Conservation (phyloP, 106 monocot species). For the Dendrobium huoshanense region DNA sequence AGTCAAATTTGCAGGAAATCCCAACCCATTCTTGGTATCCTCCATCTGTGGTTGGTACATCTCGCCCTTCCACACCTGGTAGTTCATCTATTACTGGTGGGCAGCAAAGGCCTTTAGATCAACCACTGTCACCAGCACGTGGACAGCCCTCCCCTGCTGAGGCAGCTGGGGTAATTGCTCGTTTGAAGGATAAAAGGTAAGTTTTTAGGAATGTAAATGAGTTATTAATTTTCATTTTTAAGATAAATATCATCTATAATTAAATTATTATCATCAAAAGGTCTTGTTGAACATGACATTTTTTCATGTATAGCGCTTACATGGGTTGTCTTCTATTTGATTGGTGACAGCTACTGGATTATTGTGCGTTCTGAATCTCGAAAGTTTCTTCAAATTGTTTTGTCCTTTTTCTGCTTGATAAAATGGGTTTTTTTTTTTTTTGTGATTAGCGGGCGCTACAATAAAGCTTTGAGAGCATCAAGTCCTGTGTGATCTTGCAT, state of each 20-base stretch:
- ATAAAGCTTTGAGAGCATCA: neutral
- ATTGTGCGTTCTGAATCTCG: neutral
- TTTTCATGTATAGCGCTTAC: neutral
- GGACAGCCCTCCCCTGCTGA: constrained; percentile 68
- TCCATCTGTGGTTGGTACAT: constrained; percentile 46
- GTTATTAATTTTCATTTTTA: neutral
- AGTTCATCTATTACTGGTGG: constrained; percentile 32
- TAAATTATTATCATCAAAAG: neutral
- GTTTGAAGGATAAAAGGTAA: constrained; percentile 86
- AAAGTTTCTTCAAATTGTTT: too few species aligned
- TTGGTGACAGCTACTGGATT: neutral
- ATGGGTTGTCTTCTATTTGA: neutral
- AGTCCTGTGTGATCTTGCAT: neutral
- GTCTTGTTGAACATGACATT: neutral
- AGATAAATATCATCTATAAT: neutral
- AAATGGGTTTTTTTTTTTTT: neutral
- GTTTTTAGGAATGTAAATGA: neutral
- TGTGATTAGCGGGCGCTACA: neutral
- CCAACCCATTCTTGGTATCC: constrained; percentile 84
- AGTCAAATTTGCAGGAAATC: constrained; percentile 33
- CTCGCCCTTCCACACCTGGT: constrained; percentile 36
- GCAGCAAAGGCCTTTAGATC: constrained; percentile 46
- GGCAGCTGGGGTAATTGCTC: constrained; percentile 71
- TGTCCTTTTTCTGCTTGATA: neutral
- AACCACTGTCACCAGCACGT: constrained; percentile 35